Conservation (phyloP, 768 basidiomycete species). For the Amanita fuliginea region DNA sequence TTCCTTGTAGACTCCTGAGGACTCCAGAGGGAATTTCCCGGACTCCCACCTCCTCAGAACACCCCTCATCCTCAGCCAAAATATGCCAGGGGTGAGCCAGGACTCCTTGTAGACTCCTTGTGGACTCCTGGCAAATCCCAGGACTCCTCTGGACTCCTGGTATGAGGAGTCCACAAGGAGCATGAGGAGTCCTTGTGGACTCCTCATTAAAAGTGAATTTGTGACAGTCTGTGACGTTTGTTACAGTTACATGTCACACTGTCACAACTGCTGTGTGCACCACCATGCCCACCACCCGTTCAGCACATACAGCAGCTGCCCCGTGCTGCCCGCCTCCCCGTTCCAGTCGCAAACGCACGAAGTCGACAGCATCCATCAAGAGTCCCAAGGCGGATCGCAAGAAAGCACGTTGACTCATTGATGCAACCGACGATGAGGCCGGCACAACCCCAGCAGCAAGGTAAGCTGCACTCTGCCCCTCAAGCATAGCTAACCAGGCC, state of each 20-base stretch:
- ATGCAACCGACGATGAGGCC: background rate
- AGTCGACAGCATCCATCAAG: background rate
- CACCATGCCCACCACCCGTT: background rate
- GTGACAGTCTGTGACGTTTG: background rate
- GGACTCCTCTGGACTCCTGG: background rate
- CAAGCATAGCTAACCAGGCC: too few relatives aligned
- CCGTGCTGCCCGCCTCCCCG: background rate
- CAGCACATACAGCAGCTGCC: background rate
- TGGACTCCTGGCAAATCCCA: background rate
- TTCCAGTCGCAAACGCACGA: background rate
- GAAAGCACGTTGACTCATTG: background rate
- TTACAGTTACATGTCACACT: background rate
- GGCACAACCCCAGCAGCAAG: background rate
- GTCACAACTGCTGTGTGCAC: background rate
- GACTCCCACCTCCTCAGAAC: too few relatives aligned
- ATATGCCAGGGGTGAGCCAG: too few relatives aligned
- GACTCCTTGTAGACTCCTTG: too few relatives aligned
- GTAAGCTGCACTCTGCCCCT: too few relatives aligned
- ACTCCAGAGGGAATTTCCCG: too few relatives aligned
- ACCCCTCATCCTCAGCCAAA: too few relatives aligned
- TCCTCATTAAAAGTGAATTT: background rate
- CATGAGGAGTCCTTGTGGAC: background rate
- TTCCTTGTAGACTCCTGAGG: too few relatives aligned
- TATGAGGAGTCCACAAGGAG: background rate
- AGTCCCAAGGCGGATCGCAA: background rate